Conservation (phyloP, 2,329 filamentous ascomycete genomes). For the Pestalotiopsis sp. region DNA sequence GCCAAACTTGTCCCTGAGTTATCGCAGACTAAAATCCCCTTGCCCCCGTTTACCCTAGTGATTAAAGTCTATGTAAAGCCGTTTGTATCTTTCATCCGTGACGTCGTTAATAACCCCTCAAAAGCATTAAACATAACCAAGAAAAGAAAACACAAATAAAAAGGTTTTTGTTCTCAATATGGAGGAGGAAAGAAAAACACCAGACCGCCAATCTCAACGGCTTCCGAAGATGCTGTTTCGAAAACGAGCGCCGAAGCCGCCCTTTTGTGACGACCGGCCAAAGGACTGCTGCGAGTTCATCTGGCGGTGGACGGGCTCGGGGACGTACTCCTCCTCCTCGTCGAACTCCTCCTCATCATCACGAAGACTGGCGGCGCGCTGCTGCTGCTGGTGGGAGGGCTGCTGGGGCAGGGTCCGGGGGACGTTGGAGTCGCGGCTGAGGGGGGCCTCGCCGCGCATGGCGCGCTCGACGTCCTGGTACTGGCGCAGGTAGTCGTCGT, state of each 20-base stretch:
- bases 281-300: conserved; percentile 35
- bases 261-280: conserved; percentile 30
- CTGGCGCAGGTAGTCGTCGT: conserved; percentile 46
- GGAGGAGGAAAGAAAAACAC: not conserved
- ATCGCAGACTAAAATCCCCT: not conserved
- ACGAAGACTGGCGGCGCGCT: conserved; percentile 23
- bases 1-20: not conserved
- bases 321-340: conserved; percentile 20
- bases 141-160: not conserved
- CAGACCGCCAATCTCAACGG: conserved; percentile 9
- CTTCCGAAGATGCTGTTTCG: conserved; percentile 33
- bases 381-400: conserved; percentile 11
- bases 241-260: conserved; percentile 28
- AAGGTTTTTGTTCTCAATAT: not conserved
- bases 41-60: not conserved
- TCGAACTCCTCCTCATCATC: conserved; percentile 24
- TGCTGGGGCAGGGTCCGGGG: not conserved
- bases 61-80: not conserved
- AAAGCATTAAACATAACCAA: not conserved
- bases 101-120: not conserved
- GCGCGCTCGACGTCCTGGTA: conserved; percentile 44
- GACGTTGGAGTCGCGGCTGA: not conserved
- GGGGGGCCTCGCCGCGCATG: conserved; percentile 38
- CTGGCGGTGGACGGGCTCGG: conserved; percentile 26
- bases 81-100: not conserved